Evolutionary conservation across 2,329 filamentous ascomycete genomes (phyloP).

Genomic region (Fusarium euwallaceae): DNA sequence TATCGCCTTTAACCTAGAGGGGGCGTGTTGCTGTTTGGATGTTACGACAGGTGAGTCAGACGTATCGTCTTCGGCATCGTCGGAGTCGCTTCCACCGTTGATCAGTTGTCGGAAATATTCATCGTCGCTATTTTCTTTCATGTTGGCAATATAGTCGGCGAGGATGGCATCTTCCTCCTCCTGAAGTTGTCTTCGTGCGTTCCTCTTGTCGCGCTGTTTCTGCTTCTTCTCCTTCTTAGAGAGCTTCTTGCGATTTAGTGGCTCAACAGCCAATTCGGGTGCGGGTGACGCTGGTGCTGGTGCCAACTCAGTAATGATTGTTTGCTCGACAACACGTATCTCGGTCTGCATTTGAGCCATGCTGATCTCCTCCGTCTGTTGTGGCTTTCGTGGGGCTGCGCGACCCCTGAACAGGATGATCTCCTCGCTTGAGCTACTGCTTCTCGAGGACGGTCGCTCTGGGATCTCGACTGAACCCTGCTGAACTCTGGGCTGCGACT

Average conservation of each 20-base stretch:
- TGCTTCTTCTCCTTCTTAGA: slow-evolving; percentile 30
- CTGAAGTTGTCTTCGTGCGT: slow-evolving; percentile 23
- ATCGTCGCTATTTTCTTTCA: slow-evolving; percentile 68
- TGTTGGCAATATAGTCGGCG: slow-evolving; percentile 79
- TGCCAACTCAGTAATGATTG: slow-evolving; percentile 27
- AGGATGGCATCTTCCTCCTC: slow-evolving; percentile 68
- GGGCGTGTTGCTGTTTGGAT: slow-evolving; percentile 65
- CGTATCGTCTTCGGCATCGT: slow-evolving; percentile 8
- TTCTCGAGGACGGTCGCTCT: slow-evolving; percentile 38
- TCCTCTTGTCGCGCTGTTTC: slow-evolving; percentile 37
- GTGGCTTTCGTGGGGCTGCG: slow-evolving; percentile 48
- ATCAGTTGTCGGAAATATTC: slow-evolving; percentile 33
- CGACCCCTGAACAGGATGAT: slow-evolving; percentile 76
- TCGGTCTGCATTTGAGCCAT: slow-evolving; percentile 51
- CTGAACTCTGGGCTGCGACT: background rate
- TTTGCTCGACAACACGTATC: slow-evolving; percentile 47
- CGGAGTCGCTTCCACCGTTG: slow-evolving; percentile 20
- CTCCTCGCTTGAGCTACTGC: slow-evolving; percentile 70
- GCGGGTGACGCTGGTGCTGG: slow-evolving; percentile 3
- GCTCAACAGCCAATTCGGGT: slow-evolving; percentile 1
- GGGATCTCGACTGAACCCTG: slow-evolving; percentile 21
- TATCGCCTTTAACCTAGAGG: slow-evolving; percentile 53
- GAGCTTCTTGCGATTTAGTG: background rate
- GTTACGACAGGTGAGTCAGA: slow-evolving; percentile 61
- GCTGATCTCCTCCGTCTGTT: slow-evolving; percentile 31